Evolutionary conservation across 2,329 filamentous ascomycete genomes (phyloP).

Genomic region (Cercospora brassicicola): DNA sequence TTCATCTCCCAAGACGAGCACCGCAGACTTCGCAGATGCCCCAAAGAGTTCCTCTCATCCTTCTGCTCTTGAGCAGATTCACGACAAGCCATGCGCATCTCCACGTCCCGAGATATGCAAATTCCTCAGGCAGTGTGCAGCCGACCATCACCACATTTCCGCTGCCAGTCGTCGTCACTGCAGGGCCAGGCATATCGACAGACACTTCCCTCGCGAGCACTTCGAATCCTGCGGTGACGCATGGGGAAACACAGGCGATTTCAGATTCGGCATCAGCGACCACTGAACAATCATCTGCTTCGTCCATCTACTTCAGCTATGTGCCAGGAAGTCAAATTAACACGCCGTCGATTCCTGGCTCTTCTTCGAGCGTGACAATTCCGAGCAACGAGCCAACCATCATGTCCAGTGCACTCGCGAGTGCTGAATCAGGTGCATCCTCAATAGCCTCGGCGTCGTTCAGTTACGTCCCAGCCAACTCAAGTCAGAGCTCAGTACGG

Average conservation of each 20-base stretch:
- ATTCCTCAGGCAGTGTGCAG: neutral
- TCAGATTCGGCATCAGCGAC: neutral
- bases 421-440: neutral
- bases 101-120: slow-evolving; percentile 21
- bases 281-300: neutral
- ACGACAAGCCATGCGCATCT: slow-evolving; percentile 15
- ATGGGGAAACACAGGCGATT: neutral
- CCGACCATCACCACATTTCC: neutral
- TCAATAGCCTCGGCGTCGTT: neutral
- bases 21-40: slow-evolving; percentile 16
- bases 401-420: neutral
- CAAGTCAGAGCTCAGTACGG: neutral
- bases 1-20: neutral
- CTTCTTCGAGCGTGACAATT: neutral
- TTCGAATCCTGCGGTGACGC: neutral
- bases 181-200: neutral
- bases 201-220: neutral
- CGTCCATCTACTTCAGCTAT: slow-evolving; percentile 16
- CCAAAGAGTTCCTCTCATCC: slow-evolving; percentile 9
- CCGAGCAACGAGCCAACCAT: neutral
- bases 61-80: slow-evolving; percentile 19
- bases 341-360: neutral
- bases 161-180: neutral
- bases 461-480: neutral
- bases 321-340: neutral